Conservation (phyloP, 2,329 filamentous ascomycete species). For the Ophiostoma himal-ulmi region DNA sequence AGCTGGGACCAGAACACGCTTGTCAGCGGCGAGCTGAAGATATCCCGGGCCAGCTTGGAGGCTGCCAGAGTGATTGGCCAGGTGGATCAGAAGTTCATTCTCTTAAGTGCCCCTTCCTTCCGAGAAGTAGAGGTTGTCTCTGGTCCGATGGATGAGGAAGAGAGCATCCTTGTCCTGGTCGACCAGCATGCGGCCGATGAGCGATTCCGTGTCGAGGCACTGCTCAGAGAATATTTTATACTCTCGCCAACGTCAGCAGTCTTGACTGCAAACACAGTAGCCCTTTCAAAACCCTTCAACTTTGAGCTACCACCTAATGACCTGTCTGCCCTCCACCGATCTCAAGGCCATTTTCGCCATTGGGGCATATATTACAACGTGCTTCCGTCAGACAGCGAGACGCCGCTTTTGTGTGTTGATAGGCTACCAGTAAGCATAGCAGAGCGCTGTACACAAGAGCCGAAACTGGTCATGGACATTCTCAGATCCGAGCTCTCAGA, state of each 20-base stretch:
- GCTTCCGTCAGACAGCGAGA: background rate
- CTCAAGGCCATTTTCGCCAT: constrained; percentile 52
- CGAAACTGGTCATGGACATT: constrained; percentile 59
- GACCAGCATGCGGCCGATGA: constrained; percentile 97
- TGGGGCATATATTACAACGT: constrained; percentile 71
- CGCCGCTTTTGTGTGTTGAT: constrained; percentile 42
- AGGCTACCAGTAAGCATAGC: constrained; percentile 65
- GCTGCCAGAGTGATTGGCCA: constrained; percentile 67
- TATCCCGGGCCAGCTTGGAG: constrained; percentile 59
- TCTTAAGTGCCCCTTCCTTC: constrained; percentile 51
- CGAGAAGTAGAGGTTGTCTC: background rate
- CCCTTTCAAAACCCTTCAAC: constrained; percentile 48
- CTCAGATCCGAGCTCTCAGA: constrained; percentile 44
- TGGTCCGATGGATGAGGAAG: background rate
- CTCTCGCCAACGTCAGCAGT: constrained; percentile 26
- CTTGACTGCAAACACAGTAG: constrained; percentile 29
- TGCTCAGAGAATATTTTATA: constrained; percentile 54
- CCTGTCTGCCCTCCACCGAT: constrained; percentile 47
- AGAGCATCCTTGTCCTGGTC: constrained; percentile 57
- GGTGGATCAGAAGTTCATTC: constrained; percentile 84
- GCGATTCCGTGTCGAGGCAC: constrained; percentile 67
- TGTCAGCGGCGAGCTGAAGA: constrained; percentile 28
- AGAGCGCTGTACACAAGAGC: constrained; percentile 69
- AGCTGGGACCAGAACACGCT: background rate
- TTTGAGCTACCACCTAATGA: constrained; percentile 64